Base-by-base conservation (phyloP, 192 early-diverging fungal species). In the Coemansia sp. region DNA sequence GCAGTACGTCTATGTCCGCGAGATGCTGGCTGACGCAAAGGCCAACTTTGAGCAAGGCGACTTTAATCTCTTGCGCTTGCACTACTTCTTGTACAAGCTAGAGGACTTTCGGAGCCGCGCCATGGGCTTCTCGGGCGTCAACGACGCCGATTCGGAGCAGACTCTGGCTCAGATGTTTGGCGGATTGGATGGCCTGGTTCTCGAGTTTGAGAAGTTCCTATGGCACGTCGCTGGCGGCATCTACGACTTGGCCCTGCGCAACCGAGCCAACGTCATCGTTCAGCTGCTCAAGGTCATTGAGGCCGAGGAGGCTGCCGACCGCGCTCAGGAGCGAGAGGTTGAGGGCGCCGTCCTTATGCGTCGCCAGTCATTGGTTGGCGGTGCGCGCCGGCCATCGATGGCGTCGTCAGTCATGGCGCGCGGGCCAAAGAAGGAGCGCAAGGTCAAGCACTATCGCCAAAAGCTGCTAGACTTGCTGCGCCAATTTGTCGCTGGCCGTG, bases 281-380 rank as follows among this genome's bases (percentile, higher is more conserved):
- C 86, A 90, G 43, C 60, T 99, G 35, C 89, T 94, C 65, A 99
- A 99, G 65, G 90, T 98, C 24, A 90, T 99, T 55, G 97, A 99
- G 74, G 77, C 75, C 14, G 97, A 99, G 71, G 97, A 99, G 74
- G 75, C 79, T 9, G 89, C 90, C 2, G 97, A 99, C 80, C 69
- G 75, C 13, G 63, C 58, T 3, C 69, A 72, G 61, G 68, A 76
- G 66, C 67, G 74, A n/a, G 71, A 65, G 72, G 63, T 21, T 6
- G 73, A 71, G 16, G 75, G 73, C 2, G 65, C 64, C 13, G 74
- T 66, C 8, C 66, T 70, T 40, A 59, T 65, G 5, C 75, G 65
- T 0, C 62, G 69, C 0, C 61, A 69, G 69, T 71, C 69, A 26
- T 35, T 64, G 13, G 53, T 59, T 13, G 51, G 58, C 59, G 51